A percentile compares a stretch with the other conserved stretches of the same genome.
phyloP scores from a whole-genome alignment of 2,329 filamentous ascomycete species.

The Curvularia verruculosa region DNA sequence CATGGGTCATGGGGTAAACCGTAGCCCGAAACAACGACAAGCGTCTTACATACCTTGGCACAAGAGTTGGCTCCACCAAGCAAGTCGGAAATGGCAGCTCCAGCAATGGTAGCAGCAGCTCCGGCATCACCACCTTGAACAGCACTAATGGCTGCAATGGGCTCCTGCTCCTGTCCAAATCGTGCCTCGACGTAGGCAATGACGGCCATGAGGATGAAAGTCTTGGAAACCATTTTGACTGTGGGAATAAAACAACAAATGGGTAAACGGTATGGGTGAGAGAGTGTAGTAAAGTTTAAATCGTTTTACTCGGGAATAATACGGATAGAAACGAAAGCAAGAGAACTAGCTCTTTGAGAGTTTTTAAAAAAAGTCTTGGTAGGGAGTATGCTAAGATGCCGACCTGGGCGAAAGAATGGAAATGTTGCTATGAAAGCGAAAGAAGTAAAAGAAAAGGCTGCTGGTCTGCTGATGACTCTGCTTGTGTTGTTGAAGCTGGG shows the following conservation, averaged over 20 bases:
- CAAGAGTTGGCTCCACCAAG: constrained; percentile 70
- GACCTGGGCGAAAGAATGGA: constrained; percentile 41
- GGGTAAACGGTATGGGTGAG: constrained; percentile 4
- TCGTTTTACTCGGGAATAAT: constrained; percentile 2
- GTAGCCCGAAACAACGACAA: no score
- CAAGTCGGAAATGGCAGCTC: constrained; percentile 65
- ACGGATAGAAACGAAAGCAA: constrained; percentile 15
- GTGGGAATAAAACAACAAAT: not conserved
- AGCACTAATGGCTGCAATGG: constrained; percentile 61
- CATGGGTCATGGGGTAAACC: no score
- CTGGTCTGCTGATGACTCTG: constrained; percentile 24
- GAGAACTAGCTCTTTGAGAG: constrained; percentile 48
- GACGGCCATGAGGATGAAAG: constrained; percentile 36
- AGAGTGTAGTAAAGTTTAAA: not conserved
- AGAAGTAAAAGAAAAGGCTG: constrained; percentile 19
- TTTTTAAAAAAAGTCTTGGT: constrained; percentile 11
- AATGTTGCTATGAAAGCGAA: constrained; percentile 26
- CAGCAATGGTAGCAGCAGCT: constrained; percentile 67
- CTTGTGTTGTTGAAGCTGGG: constrained; percentile 34
- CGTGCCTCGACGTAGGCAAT: constrained; percentile 51
- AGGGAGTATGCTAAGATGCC: constrained; percentile 26
- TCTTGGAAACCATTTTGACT: constrained; percentile 44
- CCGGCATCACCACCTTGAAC: constrained; percentile 64
- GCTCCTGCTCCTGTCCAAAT: constrained; percentile 68
- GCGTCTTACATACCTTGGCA: constrained; percentile 62